These are phyloP conservation scores for Megacollybia platyphylla DNA, from an alignment of 1,284 basidiomycete genomes.

Conservation along the genomic window DNA sequence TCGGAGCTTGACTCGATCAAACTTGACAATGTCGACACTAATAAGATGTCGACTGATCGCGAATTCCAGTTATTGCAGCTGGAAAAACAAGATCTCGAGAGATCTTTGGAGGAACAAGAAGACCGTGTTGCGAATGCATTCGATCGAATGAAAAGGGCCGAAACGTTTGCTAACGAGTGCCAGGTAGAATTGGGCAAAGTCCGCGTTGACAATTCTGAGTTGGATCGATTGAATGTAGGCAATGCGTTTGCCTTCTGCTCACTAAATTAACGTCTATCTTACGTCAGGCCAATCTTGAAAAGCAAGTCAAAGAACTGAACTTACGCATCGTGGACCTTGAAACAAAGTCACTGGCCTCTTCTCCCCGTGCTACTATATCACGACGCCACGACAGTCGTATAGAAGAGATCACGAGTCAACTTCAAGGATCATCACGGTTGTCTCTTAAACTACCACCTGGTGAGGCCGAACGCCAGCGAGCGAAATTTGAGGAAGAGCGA, in stretches of 20 bases:
- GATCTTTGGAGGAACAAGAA: slow-evolving; percentile 67
- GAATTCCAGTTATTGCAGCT: slow-evolving; percentile 65
- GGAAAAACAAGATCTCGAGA: slow-evolving; percentile 70
- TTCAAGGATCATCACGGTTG: slow-evolving; percentile 34
- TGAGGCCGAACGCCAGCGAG: slow-evolving; percentile 49
- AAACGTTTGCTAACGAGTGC: slow-evolving; percentile 61
- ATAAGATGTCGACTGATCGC: slow-evolving; percentile 58
- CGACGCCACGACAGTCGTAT: slow-evolving; percentile 55
- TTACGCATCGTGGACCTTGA: slow-evolving; percentile 73
- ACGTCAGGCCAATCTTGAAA: slow-evolving; percentile 63
- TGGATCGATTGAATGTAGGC: slow-evolving; percentile 68
- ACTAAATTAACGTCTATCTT: slow-evolving; percentile 2
- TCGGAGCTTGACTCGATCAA: slow-evolving; percentile 72
- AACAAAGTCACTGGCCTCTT: slow-evolving; percentile 57
- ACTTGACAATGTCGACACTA: slow-evolving; percentile 59
- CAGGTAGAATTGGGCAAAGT: slow-evolving; percentile 65
- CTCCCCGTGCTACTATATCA: slow-evolving; percentile 44
- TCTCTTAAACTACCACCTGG: slow-evolving; percentile 32
- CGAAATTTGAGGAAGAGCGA: slow-evolving; percentile 53
- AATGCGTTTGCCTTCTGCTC: background rate
- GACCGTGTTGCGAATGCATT: slow-evolving; percentile 62
- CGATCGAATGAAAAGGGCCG: slow-evolving; percentile 73
- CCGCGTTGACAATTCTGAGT: slow-evolving; percentile 64
- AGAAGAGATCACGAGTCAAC: slow-evolving; percentile 57
- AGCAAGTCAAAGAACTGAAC: slow-evolving; percentile 73